Conservation (phyloP, 305 asterid genomes). For the Withania somnifera region DNA sequence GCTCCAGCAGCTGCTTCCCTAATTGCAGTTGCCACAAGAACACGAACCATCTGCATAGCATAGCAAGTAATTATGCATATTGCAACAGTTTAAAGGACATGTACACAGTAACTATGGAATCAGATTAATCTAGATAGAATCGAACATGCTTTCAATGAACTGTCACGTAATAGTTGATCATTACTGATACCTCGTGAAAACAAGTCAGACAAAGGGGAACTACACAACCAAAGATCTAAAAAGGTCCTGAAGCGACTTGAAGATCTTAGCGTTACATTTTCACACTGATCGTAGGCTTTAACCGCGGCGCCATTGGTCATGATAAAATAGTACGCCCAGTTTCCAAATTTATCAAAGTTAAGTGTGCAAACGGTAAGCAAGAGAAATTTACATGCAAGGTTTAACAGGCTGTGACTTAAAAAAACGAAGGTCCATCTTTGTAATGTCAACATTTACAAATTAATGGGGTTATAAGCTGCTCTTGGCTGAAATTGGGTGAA, state of each 20-base stretch:
- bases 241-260: background rate
- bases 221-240: background rate
- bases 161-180: background rate
- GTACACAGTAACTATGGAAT: background rate
- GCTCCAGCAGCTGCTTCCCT: constrained; percentile 99
- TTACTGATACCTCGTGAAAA: background rate
- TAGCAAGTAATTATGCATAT: background rate
- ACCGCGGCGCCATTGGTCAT: background rate
- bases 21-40: constrained; percentile 80
- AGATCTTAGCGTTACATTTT: background rate
- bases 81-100: background rate
- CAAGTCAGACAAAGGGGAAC: background rate
- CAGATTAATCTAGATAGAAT: background rate
- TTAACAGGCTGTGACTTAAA: background rate
- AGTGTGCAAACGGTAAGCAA: background rate
- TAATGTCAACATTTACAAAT: background rate
- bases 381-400: background rate
- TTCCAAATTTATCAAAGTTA: background rate
- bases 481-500: background rate
- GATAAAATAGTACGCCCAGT: background rate
- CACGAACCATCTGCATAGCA: constrained; percentile 77
- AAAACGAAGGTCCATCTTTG: background rate
- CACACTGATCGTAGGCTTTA: background rate
- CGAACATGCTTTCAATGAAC: background rate
- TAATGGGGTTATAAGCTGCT: background rate